A percentile compares a stretch with the other conserved stretches of the same genome.
phyloP scores from a whole-genome alignment of 768 basidiomycete species.

The Terana coerulea region DNA sequence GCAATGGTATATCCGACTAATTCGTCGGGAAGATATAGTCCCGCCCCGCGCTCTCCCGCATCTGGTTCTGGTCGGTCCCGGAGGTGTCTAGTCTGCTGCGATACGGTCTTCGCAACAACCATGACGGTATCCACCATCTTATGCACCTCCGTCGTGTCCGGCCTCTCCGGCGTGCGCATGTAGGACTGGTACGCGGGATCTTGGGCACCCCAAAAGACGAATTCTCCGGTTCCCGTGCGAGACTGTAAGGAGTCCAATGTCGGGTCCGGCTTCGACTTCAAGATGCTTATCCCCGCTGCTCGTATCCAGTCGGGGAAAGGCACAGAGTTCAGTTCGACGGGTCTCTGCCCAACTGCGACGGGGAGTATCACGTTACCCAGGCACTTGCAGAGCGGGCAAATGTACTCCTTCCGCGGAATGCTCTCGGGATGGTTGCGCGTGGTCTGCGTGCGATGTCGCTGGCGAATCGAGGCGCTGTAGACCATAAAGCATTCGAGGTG shows the following conservation, averaged over 20 bases:
- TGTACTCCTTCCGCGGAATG: constrained; percentile 90
- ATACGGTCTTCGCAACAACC: constrained; percentile 71
- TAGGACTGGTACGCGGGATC: constrained; percentile 64
- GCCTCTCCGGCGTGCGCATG: constrained; percentile 46
- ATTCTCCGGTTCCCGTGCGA: constrained; percentile 80
- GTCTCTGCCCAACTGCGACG: constrained; percentile 50
- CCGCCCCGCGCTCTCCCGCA: constrained; percentile 68
- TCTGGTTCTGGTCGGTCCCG: constrained; percentile 76
- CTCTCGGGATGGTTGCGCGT: constrained; percentile 93
- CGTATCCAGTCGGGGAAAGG: constrained; percentile 90
- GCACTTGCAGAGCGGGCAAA: constrained; percentile 96
- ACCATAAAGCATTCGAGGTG: constrained; percentile 92
- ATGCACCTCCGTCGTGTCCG: constrained; percentile 53
- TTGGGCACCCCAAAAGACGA: constrained; percentile 85
- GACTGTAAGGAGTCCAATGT: constrained; percentile 70
- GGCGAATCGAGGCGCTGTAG: constrained; percentile 82
- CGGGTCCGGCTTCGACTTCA: constrained; percentile 78
- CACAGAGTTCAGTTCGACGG: constrained; percentile 45
- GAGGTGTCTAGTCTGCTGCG: constrained; percentile 80
- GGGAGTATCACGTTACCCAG: constrained; percentile 93
- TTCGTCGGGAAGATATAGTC: constrained; percentile 90
- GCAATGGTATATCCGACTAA: constrained; percentile 86
- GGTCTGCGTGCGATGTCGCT: constrained; percentile 83
- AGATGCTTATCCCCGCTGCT: constrained; percentile 81
- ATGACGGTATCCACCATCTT: constrained; percentile 90